Conservation (phyloP, 371 early-diverging fungal genomes). For the Mucor mucedo region DNA sequence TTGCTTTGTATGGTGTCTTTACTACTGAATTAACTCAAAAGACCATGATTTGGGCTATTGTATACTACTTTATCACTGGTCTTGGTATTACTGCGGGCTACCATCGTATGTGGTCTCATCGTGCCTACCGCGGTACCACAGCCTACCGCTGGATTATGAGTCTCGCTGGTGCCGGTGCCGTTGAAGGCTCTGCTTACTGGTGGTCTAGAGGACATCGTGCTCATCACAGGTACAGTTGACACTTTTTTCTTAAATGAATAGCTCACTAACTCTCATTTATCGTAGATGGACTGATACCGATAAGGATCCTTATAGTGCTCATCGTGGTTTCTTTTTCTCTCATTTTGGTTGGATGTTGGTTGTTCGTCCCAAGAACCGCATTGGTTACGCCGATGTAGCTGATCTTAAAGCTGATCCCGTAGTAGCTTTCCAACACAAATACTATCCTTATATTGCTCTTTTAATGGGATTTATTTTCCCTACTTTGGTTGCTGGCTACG, state of each 20-base stretch:
- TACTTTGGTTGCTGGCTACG: conserved; percentile 79
- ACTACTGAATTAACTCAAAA: conserved; percentile 69
- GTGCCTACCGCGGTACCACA: conserved; percentile 71
- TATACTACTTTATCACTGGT: conserved; percentile 85
- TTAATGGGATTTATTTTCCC: conserved; percentile 80
- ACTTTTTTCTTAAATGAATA: neutral
- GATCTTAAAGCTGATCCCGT: conserved; percentile 84
- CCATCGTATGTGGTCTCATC: conserved; percentile 84
- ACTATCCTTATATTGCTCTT: conserved; percentile 77
- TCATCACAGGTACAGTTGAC: conserved; percentile 78
- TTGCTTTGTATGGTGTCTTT: conserved; percentile 81
- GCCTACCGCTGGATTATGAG: conserved; percentile 65
- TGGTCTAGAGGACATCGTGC: conserved; percentile 89
- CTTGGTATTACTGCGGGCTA: conserved; percentile 94
- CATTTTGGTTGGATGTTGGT: conserved; percentile 94
- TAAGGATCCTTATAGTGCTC: conserved; percentile 89
- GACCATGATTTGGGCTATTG: conserved; percentile 77
- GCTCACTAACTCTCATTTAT: conserved; percentile 3
- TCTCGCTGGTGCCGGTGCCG: conserved; percentile 75
- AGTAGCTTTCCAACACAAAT: conserved; percentile 83
- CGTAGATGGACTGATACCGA: conserved; percentile 82
- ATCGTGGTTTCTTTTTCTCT: conserved; percentile 84
- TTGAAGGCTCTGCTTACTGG: conserved; percentile 86
- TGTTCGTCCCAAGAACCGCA: conserved; percentile 69
- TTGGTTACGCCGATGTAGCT: conserved; percentile 84